phyloP scores from a whole-genome alignment of 164 flowering plant genomes.

The Chloranthus sessilifolius region DNA sequence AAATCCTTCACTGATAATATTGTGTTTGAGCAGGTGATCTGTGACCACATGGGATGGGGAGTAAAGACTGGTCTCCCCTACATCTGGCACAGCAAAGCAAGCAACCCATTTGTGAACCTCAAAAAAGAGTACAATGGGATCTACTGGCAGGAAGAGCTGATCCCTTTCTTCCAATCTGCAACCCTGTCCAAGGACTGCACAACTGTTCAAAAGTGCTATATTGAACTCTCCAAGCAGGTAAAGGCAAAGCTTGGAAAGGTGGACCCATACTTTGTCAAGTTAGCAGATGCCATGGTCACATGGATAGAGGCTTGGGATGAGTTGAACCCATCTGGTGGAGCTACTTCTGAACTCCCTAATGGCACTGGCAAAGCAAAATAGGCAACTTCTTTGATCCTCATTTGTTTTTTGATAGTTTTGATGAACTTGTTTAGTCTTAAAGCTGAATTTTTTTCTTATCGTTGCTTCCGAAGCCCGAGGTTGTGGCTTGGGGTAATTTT shows the following conservation, averaged over 20 bases:
- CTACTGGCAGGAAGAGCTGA: constrained; percentile 41
- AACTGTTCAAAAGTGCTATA: constrained; percentile 37
- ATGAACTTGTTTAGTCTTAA: not conserved
- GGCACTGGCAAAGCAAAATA: constrained; percentile 1
- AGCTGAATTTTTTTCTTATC: too few relatives aligned
- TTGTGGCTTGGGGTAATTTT: too few relatives aligned
- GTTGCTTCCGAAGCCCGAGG: too few relatives aligned
- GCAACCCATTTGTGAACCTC: constrained; percentile 51
- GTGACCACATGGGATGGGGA: constrained; percentile 40
- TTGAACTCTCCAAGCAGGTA: constrained; percentile 33
- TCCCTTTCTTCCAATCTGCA: constrained; percentile 46
- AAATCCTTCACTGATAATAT: too few relatives aligned
- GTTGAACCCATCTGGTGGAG: constrained; percentile 18
- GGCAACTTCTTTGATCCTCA: too few relatives aligned
- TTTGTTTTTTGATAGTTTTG: not conserved
- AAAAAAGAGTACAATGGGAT: constrained; percentile 40
- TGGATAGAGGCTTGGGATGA: constrained; percentile 52
- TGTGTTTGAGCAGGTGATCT: constrained; percentile 37
- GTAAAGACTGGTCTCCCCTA: constrained; percentile 40
- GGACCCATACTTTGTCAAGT: constrained; percentile 38
- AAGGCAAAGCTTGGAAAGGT: constrained; percentile 33
- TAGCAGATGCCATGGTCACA: constrained; percentile 41
- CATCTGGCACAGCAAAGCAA: constrained; percentile 46
- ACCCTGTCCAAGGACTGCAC: constrained; percentile 34
- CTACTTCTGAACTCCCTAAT: not conserved